phyloP scores from a whole-genome alignment of 2,329 filamentous ascomycete genomes.

The Byssochlamys sp. region DNA sequence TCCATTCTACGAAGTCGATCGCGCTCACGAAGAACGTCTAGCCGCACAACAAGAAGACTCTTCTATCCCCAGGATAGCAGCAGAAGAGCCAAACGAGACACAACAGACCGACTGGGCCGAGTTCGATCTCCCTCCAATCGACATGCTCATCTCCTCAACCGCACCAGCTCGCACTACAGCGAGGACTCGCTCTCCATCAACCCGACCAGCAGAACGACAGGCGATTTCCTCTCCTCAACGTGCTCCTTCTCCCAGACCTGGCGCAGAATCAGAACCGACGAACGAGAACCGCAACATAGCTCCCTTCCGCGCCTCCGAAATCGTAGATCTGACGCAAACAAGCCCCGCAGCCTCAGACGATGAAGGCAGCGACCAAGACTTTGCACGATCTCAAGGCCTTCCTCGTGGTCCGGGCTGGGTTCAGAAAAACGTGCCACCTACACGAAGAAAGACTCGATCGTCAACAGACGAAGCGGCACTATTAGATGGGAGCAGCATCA shows the following conservation, averaged over 20 bases:
- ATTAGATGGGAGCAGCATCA: not conserved
- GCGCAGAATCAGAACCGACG: not conserved
- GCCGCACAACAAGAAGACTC: not conserved
- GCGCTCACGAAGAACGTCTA: conserved; percentile 9
- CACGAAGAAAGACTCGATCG: conserved; percentile 11
- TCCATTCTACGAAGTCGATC: conserved; percentile 23
- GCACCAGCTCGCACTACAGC: conserved; percentile 7
- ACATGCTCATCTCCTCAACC: conserved; percentile 7
- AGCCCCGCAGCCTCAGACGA: conserved; percentile 20
- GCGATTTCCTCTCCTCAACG: conserved; percentile 4
- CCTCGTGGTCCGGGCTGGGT: conserved; percentile 21
- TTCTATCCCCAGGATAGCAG: conserved; percentile 2
- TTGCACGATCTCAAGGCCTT: conserved; percentile 18
- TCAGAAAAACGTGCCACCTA: conserved; percentile 12
- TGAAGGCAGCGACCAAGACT: conserved; percentile 20
- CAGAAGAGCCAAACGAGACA: not conserved
- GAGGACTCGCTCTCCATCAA: not conserved
- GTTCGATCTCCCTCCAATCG: conserved; percentile 2
- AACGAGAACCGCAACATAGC: not conserved
- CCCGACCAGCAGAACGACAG: not conserved
- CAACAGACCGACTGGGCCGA: not conserved
- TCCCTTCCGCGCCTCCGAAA: conserved; percentile 9
- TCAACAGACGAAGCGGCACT: conserved; percentile 6
- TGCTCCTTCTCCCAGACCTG: conserved; percentile 2
- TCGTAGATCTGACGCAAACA: conserved; percentile 31